Conservation (phyloP, 768 basidiomycete genomes). For the Tulasnella sp. region DNA sequence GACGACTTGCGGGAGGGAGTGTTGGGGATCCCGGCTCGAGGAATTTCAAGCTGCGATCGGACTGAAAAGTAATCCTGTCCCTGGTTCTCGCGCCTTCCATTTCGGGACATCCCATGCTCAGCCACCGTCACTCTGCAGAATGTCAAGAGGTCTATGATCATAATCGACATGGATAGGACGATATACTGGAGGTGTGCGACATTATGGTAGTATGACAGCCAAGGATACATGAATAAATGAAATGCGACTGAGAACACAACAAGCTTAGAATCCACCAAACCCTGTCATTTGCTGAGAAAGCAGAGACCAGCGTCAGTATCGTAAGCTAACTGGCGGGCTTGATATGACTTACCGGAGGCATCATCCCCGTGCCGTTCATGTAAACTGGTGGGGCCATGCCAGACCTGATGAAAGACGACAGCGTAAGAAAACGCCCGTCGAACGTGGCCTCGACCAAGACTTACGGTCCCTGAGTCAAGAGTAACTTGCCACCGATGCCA, state of each 20-base stretch:
- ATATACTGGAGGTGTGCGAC: background rate
- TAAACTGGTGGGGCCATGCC: conserved; percentile 53
- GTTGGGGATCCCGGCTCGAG: background rate
- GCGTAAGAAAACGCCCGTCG: background rate
- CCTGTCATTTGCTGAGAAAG: conserved; percentile 58
- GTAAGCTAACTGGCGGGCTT: background rate
- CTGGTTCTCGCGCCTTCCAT: background rate
- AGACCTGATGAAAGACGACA: background rate
- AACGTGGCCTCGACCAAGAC: background rate
- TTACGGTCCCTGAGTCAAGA: conserved; percentile 72
- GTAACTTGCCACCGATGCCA: conserved; percentile 53
- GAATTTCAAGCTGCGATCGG: background rate
- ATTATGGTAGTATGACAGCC: conserved; percentile 8
- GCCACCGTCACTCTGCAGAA: too few species aligned
- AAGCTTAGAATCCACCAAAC: conserved; percentile 46
- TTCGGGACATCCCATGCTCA: background rate
- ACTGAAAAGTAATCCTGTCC: background rate
- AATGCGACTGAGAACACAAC: conserved; percentile 5
- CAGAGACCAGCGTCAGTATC: background rate
- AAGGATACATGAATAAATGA: conserved; percentile 10
- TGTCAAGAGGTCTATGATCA: background rate
- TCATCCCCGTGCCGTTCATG: conserved; percentile 56
- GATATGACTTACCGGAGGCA: conserved; percentile 55
- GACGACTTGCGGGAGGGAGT: background rate
- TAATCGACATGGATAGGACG: background rate